Base-by-base conservation (phyloP, 2,329 filamentous ascomycete species). In the Orbilia oligospora region DNA sequence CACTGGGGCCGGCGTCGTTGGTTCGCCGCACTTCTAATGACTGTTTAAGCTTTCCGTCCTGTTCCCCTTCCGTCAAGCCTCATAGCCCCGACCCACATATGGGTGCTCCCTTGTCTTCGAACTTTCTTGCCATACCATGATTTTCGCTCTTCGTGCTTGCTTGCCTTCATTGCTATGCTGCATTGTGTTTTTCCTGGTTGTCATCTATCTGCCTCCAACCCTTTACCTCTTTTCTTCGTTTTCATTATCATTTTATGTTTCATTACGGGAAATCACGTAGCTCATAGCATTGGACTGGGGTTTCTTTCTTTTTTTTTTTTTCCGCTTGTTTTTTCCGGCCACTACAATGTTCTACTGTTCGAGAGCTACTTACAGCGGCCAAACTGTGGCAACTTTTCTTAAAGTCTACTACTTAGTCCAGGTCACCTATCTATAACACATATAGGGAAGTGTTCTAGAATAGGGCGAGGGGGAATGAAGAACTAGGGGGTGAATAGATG, bases 251-350 rank as follows among this genome's bases (percentile, higher is more conserved):
- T 61, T 67, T 56, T 70, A 70, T 46, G 36, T 61, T 71, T 67
- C 22, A 66, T 65, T 46, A 66, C 36, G 53, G 75, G 68, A 72
- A 76, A 72, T 72, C 55, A 72, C 75, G 75, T 78, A 72, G 68
- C 68, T 78, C 68, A 72, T 72, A 78, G 75, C 75, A 78, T 78
- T 69, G 75, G 75, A 78, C 44, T 53, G 68, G 75, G 75, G 68
- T 72, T 71, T 71, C 63, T 55, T 63, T 68, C 51, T 72, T 49
- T 36, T 61, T 44, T 61, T 36, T 10, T 30, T 66, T 51, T 24
- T 22, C 8, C 64, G 63, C 68, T 53, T 48, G 46, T 68, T 65
- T 69, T 63, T 36, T 12, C 12, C 44, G 44, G 16, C 10, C 18
- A 44, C 20, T 61, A 46, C 48, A 24, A 24, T 36, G 20, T 49